Conservation (phyloP, 331 rosid species). For the Telfairia occidentalis region DNA sequence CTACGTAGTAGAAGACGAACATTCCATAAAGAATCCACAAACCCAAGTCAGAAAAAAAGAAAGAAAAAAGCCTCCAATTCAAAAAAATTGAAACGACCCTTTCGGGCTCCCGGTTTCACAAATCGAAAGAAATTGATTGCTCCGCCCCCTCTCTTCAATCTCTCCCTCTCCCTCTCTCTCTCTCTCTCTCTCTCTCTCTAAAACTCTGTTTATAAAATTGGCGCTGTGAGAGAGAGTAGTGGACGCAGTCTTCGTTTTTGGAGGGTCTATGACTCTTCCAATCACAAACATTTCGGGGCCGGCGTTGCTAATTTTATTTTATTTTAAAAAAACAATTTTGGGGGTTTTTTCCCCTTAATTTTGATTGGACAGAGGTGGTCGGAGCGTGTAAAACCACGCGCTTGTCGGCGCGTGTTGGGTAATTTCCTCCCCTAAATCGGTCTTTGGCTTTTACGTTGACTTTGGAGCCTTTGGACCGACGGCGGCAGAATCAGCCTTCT, state of each 20-base stretch:
- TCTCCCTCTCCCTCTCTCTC: neutral
- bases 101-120: neutral
- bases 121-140: neutral
- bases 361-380: neutral
- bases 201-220: slow-evolving; percentile 3
- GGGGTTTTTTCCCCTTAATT: neutral
- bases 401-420: neutral
- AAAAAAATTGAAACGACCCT: neutral
- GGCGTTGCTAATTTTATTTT: slow-evolving; percentile 8
- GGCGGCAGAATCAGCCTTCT: neutral
- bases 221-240: neutral
- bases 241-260: slow-evolving; percentile 12
- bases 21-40: slow-evolving; percentile 1
- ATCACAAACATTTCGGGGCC: slow-evolving; percentile 15
- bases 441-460: neutral
- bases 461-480: neutral
- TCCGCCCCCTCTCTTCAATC: neutral
- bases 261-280: slow-evolving; percentile 13
- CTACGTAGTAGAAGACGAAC: neutral
- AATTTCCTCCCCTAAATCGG: neutral
- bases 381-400: neutral
- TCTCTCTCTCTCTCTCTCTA: neutral
- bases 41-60: neutral
- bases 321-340: neutral
- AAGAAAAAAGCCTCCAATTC: neutral